Evolutionary conservation across 73 alveolate genomes (phyloP).

Genomic region (Paramecium sonneborni): DNA sequence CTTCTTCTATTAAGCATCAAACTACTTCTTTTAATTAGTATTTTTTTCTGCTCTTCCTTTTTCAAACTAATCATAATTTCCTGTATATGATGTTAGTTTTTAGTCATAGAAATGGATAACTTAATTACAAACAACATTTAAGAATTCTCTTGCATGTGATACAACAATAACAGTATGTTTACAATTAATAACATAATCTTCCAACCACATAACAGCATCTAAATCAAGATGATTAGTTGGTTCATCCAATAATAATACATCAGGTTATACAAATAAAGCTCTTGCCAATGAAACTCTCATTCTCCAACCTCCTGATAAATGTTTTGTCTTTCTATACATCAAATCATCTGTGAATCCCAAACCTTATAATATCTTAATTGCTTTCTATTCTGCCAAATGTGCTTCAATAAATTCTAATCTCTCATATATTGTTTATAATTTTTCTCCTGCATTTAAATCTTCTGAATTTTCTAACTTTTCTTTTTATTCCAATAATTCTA

Average conservation of each 20-base stretch:
- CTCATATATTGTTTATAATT: slow-evolving; percentile 76
- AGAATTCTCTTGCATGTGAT: slow-evolving; percentile 99
- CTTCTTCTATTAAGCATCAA: slow-evolving; percentile 87
- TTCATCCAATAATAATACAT: slow-evolving; percentile 96
- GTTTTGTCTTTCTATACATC: slow-evolving; percentile 72
- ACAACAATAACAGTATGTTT: slow-evolving; percentile 98
- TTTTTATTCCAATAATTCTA: slow-evolving; percentile 61
- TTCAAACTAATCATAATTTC: slow-evolving; percentile 96
- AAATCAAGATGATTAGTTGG: slow-evolving; percentile 99
- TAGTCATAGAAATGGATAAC: slow-evolving; percentile 95
- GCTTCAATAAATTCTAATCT: slow-evolving; percentile 92
- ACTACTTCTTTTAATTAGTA: slow-evolving; percentile 79
- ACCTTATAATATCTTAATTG: slow-evolving; percentile 89
- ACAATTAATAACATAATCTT: slow-evolving; percentile 90
- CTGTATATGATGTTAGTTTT: slow-evolving; percentile 92
- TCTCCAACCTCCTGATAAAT: slow-evolving; percentile 99
- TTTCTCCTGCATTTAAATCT: slow-evolving; percentile 62
- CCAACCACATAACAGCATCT: slow-evolving; percentile 99
- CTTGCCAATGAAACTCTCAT: slow-evolving; percentile 98
- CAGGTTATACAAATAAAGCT: slow-evolving; percentile 98
- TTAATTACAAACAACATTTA: slow-evolving; percentile 97
- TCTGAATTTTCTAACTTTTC: slow-evolving; percentile 70
- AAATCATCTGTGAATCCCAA: slow-evolving; percentile 91
- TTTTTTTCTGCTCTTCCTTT: slow-evolving; percentile 89
- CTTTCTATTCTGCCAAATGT: slow-evolving; percentile 91